Evolutionary conservation across 352 stramenopile species (phyloP), one percentile per base, ranked within the genome.

Genomic region (Pythium sukuiense): DNA sequence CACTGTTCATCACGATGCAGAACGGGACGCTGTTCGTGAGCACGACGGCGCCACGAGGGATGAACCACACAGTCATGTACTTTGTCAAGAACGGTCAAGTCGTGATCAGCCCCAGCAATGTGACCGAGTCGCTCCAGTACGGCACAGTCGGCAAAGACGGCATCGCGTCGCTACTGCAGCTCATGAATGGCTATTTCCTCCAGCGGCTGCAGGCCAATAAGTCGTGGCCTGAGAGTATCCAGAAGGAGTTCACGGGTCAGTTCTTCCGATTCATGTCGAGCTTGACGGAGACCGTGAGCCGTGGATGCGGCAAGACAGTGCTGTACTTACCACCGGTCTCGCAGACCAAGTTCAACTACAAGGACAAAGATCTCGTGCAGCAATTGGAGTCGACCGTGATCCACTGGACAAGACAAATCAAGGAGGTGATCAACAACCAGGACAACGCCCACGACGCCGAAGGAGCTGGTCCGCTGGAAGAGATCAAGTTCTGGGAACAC

Each of bases 371-470:
- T 53, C 73, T 98, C 20, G 85, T 98, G 43, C 94, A 99, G 74
- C 92, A 98, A 55, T 74, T 99, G n/a, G 95, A 99, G 70, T 97
- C 88, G 32, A 98, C 92, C 0, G 93, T 98, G 7, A 98, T 99
- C 66, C 92, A 98, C 72, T 99, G 96, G 96, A 99, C 96, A 29
- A 75, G 95, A 3, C 96, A 99, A 70, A 98, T 99, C 69, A 99
- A 98, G 67, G 94, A 98, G 61, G 92, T 99, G 24, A 93, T 98
- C 43, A 98, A 97, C 72, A 98, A 97, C 70, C 93, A 98, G 61
- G 90, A 98, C 73, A 97, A 97, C 43, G 88, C 81, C 0, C 83
- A 96, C 57, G 89, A 97, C 55, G 85, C 88, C 0, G 95, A 98
- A 63, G 94, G 83, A 2, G 85, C 92, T 0, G 94, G 95, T 0